Conservation (phyloP, 176 grass and related monocot genomes). For the Triticum dicoccoides region DNA sequence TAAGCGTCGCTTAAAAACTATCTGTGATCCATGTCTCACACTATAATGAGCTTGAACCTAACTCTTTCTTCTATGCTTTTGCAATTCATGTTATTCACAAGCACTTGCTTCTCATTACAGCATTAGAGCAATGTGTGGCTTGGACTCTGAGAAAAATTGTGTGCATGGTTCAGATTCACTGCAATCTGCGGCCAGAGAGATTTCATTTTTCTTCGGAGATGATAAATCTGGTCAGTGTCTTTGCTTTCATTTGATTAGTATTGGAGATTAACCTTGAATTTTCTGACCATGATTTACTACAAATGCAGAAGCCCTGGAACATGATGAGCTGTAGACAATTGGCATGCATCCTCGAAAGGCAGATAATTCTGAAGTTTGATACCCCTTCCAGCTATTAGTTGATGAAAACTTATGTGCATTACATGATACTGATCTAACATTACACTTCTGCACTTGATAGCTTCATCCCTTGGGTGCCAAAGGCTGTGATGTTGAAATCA, state of each 20-base stretch:
- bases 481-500: background rate
- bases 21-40: background rate
- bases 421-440: background rate
- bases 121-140: constrained; percentile 87
- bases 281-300: constrained; percentile 21
- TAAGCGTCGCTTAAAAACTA: no score
- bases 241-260: background rate
- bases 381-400: background rate
- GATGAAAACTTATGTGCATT: background rate
- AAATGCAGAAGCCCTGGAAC: constrained; percentile 43
- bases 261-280: background rate
- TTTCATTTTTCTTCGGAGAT: constrained; percentile 83
- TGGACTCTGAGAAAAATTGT: constrained; percentile 75
- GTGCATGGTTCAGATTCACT: constrained; percentile 94
- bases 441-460: background rate
- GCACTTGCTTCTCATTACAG: constrained; percentile 36
- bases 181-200: constrained; percentile 71
- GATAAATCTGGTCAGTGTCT: constrained; percentile 49
- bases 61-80: background rate
- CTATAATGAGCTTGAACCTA: background rate
- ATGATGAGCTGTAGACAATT: constrained; percentile 67
- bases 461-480: background rate
- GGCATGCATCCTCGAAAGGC: background rate
- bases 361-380: constrained; percentile 3
- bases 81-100: background rate